Conservation (phyloP, 2,329 filamentous ascomycete genomes). For the Alternaria sp. region DNA sequence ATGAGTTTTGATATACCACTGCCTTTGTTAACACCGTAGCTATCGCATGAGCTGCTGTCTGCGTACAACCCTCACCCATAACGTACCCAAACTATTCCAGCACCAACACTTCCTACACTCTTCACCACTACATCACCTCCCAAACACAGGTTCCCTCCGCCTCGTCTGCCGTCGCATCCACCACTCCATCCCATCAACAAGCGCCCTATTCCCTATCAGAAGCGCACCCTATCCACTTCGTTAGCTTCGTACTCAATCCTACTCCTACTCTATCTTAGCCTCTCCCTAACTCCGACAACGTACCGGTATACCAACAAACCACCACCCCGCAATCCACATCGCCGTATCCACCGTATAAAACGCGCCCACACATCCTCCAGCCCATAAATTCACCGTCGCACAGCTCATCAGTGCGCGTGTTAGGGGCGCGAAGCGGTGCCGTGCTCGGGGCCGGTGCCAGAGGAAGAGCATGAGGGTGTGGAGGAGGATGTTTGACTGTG, state of each 20-base stretch:
- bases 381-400: not conserved
- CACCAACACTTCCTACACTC: not conserved
- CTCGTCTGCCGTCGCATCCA: not conserved
- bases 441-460: not conserved
- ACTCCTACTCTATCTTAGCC: too few species aligned
- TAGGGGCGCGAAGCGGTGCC: not conserved
- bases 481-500: not conserved
- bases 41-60: not conserved
- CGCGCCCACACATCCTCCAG: not conserved
- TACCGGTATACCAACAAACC: conserved; percentile 8
- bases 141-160: not conserved
- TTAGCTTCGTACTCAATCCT: not conserved
- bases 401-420: not conserved
- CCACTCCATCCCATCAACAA: not conserved
- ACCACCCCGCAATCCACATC: conserved; percentile 4
- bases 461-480: not conserved
- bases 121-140: not conserved
- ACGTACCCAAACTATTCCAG: not conserved
- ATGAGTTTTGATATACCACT: not conserved
- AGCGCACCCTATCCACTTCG: not conserved
- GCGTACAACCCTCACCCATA: not conserved
- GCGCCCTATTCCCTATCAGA: not conserved
- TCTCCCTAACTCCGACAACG: not conserved
- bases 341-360: not conserved
- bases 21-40: not conserved